These are phyloP conservation scores for Asterochloris sp. DNA, from an alignment of 139 green algal genomes.

Conservation along the genomic window DNA sequence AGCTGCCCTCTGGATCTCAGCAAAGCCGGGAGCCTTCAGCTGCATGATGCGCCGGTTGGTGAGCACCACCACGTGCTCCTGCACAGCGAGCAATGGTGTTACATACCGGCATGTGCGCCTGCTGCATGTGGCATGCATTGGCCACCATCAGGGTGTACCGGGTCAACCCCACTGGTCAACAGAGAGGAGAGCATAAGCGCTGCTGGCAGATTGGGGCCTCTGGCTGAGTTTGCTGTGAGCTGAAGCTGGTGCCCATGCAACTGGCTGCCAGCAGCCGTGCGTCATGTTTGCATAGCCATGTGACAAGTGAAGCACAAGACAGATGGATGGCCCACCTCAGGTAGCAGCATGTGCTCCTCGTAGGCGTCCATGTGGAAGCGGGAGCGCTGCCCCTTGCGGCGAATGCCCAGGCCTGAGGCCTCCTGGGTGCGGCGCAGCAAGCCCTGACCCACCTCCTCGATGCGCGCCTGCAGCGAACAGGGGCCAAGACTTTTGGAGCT, in stretches of 20 bases:
- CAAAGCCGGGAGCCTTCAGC: constrained; percentile 61
- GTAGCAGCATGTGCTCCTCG: constrained; percentile 80
- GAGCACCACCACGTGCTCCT: constrained; percentile 60
- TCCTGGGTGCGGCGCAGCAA: constrained; percentile 40
- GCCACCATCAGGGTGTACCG: too few relatives aligned
- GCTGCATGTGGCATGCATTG: too few relatives aligned
- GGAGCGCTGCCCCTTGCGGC: constrained; percentile 7
- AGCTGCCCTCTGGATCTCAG: constrained; percentile 46
- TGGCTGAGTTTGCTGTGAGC: too few relatives aligned
- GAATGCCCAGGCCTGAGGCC: not conserved
- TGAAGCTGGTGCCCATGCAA: too few relatives aligned
- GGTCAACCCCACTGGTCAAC: too few relatives aligned
- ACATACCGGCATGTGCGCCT: too few relatives aligned
- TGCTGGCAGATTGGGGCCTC: too few relatives aligned
- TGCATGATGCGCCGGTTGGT: constrained; percentile 65
- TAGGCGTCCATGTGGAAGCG: constrained; percentile 48
- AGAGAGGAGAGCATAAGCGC: too few relatives aligned
- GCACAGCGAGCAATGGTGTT: not conserved
- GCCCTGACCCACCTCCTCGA: constrained; percentile 62
- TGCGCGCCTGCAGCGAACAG: constrained; percentile 14
- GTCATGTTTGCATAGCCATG: too few relatives aligned
- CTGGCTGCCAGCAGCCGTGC: too few relatives aligned
- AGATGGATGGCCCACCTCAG: constrained; percentile 18
- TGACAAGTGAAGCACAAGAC: too few relatives aligned
- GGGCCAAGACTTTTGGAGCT: too few relatives aligned